Evolutionary conservation across 2,329 filamentous ascomycete genomes (phyloP).

Genomic region (Diaporthe sp.): DNA sequence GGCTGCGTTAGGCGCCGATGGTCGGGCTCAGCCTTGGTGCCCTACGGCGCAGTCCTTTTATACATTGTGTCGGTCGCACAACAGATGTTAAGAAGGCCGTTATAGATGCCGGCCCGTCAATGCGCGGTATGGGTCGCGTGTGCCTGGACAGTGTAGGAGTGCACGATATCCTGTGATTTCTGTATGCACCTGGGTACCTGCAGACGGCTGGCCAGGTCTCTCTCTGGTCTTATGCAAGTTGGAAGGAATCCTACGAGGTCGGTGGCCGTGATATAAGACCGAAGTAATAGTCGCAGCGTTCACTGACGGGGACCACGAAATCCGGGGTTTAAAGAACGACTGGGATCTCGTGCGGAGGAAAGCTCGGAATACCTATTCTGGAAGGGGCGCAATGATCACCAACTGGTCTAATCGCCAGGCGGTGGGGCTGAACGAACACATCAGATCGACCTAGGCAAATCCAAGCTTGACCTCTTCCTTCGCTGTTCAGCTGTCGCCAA

Average conservation of each 20-base stretch:
- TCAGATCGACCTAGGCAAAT: slow-evolving; percentile 5
- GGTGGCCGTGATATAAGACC: neutral
- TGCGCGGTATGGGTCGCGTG: neutral
- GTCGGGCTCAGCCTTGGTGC: slow-evolving; percentile 10
- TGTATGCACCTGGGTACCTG: neutral
- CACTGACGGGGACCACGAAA: neutral
- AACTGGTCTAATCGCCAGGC: slow-evolving; percentile 16
- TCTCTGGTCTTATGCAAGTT: neutral
- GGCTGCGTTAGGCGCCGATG: slow-evolving; percentile 14
- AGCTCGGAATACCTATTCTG: slow-evolving; percentile 14
- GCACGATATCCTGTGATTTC: neutral
- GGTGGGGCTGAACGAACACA: slow-evolving; percentile 29
- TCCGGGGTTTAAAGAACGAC: neutral
- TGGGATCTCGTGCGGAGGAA: neutral
- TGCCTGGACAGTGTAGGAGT: neutral
- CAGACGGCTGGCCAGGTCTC: neutral
- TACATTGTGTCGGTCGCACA: slow-evolving; percentile 20
- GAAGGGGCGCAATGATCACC: slow-evolving; percentile 4
- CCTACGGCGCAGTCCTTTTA: neutral
- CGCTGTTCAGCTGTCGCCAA: neutral
- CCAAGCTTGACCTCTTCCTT: neutral
- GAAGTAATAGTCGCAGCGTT: neutral
- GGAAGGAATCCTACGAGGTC: neutral
- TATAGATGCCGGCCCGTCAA: neutral
- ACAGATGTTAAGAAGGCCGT: slow-evolving; percentile 17